phyloP scores from a whole-genome alignment of 1,284 basidiomycete genomes.

The Peniophora sp. region DNA sequence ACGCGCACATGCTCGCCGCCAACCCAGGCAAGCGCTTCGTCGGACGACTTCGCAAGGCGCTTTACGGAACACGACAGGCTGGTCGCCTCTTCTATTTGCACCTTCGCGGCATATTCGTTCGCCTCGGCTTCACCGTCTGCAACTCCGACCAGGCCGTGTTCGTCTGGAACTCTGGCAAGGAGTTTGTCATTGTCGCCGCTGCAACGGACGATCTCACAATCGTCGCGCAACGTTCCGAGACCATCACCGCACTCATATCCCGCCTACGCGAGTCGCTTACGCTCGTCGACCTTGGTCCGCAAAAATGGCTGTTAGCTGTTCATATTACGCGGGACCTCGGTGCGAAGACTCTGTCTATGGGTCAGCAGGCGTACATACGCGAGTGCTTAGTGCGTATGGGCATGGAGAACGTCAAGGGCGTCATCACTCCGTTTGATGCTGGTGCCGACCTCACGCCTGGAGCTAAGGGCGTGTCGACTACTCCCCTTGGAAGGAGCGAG shows the following conservation, averaged over 20 bases:
- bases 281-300: not conserved
- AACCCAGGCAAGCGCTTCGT: not conserved
- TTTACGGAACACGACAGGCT: conserved; percentile 25
- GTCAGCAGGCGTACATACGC: not conserved
- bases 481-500: not conserved
- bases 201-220: not conserved
- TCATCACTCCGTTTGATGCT: not conserved
- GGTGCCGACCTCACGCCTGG: not conserved
- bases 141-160: not conserved
- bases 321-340: not conserved
- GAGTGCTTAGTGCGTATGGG: not conserved
- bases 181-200: not conserved
- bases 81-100: conserved; percentile 18
- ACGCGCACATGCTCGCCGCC: conserved; percentile 1
- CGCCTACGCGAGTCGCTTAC: not conserved
- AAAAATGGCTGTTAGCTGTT: not conserved
- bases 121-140: conserved; percentile 15
- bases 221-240: too few species aligned
- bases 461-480: not conserved
- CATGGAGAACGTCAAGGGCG: not conserved
- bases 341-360: not conserved
- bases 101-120: conserved; percentile 7
- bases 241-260: not conserved
- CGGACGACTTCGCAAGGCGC: conserved; percentile 9
- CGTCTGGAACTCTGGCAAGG: not conserved